Evolutionary conservation across 345 rosid species (phyloP), one percentile per base, ranked within the genome.

Genomic region (Erysimum cheiranthoides): DNA sequence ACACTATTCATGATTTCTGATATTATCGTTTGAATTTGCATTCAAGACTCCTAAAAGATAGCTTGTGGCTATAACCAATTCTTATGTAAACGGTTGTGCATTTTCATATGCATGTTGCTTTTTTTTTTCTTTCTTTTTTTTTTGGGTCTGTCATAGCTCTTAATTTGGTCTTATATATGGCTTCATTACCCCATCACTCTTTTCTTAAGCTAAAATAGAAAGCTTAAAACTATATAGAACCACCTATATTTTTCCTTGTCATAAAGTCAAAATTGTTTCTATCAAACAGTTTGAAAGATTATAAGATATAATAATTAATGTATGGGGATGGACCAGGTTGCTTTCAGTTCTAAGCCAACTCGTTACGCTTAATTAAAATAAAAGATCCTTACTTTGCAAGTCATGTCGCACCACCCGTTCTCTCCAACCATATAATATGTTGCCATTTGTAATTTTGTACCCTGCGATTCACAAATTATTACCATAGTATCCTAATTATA

Each of bases 361-460:
- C 69, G 85, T 74, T 78, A 81, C 83, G 83, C 92, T 83, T 84
- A 85, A 87, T 87, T 73, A 66, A 87, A 52, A 30, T 45, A 40
- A 13, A 68, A 63, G 6, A 84, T 82, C 71, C 94, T 89, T 87
- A 74, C 81, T 81, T 87, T 74, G 81, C 61, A 87, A 87, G 87
- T 82, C 84, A 84, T 80, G 80, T 71, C 75, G 79, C 77, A 64
- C 43, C 46, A 62, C 59, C 49, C 61, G 36, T 32, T 68, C 13
- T 40, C 73, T 75, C 62, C 39, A 51, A 76, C 56, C 49, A n/a
- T 35, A 21, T 35, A 21, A 11, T 32, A 13, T 42, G 10, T 34
- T 72, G 35, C 40, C 61, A 73, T 63, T 72, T 45, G n/a, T n/a
- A n/a, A n/a, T n/a, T n/a, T n/a, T n/a, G 10, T 66, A 40, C 63